These are phyloP conservation scores for Fusarium ambrosium DNA, from an alignment of 2,329 filamentous ascomycete species.

Conservation along the genomic window DNA sequence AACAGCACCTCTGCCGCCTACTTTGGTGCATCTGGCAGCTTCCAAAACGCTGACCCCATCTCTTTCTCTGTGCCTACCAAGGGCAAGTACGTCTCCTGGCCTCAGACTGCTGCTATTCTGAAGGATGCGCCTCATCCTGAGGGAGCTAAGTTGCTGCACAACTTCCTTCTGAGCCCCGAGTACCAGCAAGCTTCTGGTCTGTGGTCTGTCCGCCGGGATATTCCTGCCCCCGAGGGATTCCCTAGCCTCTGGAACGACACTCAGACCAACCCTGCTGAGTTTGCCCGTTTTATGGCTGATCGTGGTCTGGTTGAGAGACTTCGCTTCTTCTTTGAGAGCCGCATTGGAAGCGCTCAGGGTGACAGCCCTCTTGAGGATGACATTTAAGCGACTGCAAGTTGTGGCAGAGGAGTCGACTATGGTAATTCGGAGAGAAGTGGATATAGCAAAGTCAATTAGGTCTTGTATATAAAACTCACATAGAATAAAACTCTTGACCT, in stretches of 20 bases:
- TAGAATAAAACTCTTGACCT: too few relatives aligned
- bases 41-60: constrained; percentile 32
- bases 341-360: constrained; percentile 59
- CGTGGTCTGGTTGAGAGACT: constrained; percentile 57
- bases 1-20: constrained; percentile 51
- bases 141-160: constrained; percentile 64
- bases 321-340: constrained; percentile 57
- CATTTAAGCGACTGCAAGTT: constrained; percentile 23
- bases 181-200: constrained; percentile 49
- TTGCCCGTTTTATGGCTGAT: constrained; percentile 58
- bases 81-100: constrained; percentile 62
- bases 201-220: constrained; percentile 55
- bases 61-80: constrained; percentile 50
- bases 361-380: constrained; percentile 52
- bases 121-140: constrained; percentile 63
- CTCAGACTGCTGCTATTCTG: constrained; percentile 63
- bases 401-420: background rate
- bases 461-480: too few relatives aligned
- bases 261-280: constrained; percentile 54
- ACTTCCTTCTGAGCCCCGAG: constrained; percentile 59
- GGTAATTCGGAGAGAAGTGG: background rate
- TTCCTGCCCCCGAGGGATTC: constrained; percentile 46
- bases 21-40: constrained; percentile 49
- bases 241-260: constrained; percentile 33
- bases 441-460: background rate